These are phyloP conservation scores for Nakazawaea laoshanensis DNA, from an alignment of 805 yeast species.

Conservation along the genomic window DNA sequence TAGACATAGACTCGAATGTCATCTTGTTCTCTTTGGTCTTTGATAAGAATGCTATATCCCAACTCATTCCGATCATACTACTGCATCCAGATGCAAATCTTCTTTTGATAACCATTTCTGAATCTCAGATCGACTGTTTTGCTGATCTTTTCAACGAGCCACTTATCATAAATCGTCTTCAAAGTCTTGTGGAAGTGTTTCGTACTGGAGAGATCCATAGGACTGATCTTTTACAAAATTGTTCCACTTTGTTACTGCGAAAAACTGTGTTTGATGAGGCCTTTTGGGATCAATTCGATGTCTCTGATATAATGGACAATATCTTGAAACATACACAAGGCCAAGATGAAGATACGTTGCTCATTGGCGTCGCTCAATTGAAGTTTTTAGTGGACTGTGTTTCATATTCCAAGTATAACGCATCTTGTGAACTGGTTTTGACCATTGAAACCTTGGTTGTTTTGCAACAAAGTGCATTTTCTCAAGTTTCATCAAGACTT, in stretches of 20 bases:
- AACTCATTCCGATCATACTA: conserved; percentile 13
- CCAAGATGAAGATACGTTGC: conserved; percentile 14
- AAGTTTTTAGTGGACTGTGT: conserved; percentile 18
- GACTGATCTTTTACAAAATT: neutral
- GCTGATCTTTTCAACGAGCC: conserved; percentile 15
- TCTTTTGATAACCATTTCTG: conserved; percentile 14
- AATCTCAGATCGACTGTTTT: conserved; percentile 13
- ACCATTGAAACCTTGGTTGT: conserved; percentile 14
- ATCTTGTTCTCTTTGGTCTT: conserved; percentile 12
- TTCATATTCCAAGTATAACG: conserved; percentile 17
- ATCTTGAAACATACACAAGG: conserved; percentile 13
- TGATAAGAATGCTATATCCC: conserved; percentile 3
- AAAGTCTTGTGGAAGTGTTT: neutral
- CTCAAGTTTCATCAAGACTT: conserved; percentile 13
- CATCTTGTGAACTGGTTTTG: conserved; percentile 13
- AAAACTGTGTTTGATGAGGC: conserved; percentile 16
- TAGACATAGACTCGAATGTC: conserved; percentile 12
- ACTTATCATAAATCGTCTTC: conserved; percentile 11
- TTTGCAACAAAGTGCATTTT: conserved; percentile 15
- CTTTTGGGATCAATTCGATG: conserved; percentile 19
- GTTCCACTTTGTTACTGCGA: neutral
- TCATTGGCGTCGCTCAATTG: conserved; percentile 16
- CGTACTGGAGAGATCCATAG: neutral
- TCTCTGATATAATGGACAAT: conserved; percentile 14
- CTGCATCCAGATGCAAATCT: conserved; percentile 12